phyloP scores from a whole-genome alignment of 148 eudicot species.

The Nepenthes gracilis region DNA sequence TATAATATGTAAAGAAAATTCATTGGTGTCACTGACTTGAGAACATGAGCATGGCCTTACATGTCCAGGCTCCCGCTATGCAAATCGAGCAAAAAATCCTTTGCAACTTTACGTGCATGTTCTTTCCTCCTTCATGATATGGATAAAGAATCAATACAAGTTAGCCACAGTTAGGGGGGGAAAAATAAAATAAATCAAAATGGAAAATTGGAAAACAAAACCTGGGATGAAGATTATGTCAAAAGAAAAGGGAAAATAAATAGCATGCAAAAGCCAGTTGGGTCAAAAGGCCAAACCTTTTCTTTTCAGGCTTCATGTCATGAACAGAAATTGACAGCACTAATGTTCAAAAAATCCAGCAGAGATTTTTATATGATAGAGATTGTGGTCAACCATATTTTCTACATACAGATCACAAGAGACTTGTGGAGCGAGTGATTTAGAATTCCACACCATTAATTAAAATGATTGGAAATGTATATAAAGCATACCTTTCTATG shows the following conservation, averaged over 20 bases:
- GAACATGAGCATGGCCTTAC: slow-evolving; percentile 31
- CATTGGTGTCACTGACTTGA: not conserved
- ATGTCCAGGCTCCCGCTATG: slow-evolving; percentile 78
- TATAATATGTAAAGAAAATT: not conserved
- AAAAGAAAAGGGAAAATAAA: no score
- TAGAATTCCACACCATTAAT: not conserved
- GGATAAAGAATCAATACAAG: not conserved
- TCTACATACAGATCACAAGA: not conserved
- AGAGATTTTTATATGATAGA: not conserved
- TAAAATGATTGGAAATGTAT: not conserved
- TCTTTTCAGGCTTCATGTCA: no score
- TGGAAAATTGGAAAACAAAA: no score
- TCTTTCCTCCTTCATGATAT: slow-evolving; percentile 71
- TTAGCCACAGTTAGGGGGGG: not conserved
- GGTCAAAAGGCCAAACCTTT: no score
- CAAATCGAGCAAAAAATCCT: slow-evolving; percentile 83
- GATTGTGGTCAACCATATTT: not conserved
- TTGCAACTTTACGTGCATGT: slow-evolving; percentile 68
- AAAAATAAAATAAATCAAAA: not conserved
- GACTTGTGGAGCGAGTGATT: not conserved
- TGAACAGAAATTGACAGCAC: no score
- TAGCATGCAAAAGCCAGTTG: no score
- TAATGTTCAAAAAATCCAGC: no score
- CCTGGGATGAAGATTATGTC: no score
- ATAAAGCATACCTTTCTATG: slow-evolving; percentile 61